These are phyloP conservation scores for Marasmius sp. DNA, from an alignment of 1,284 basidiomycete genomes.

Conservation along the genomic window DNA sequence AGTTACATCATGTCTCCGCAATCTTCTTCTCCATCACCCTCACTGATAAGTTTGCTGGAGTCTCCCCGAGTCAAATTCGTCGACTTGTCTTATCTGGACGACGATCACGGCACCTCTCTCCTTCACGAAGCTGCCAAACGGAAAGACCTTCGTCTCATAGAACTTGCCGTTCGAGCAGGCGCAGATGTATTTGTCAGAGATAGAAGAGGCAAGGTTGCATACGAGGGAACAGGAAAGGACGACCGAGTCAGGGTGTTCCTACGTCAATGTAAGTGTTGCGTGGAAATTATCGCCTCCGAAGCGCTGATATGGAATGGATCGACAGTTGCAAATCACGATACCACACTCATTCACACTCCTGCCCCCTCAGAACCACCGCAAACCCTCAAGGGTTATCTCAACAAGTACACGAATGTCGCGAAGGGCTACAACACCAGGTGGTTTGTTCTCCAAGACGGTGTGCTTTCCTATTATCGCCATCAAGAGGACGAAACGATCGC, in stretches of 20 bases:
- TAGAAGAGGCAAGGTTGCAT: conserved; percentile 72
- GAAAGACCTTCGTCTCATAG: conserved; percentile 81
- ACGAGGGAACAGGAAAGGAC: conserved; percentile 72
- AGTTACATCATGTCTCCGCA: conserved; percentile 69
- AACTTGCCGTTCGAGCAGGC: conserved; percentile 81
- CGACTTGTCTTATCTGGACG: conserved; percentile 74
- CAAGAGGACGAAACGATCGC: conserved; percentile 91
- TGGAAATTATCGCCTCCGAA: background rate
- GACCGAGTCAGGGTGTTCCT: conserved; percentile 85
- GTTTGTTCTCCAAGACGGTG: conserved; percentile 91
- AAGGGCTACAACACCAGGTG: conserved; percentile 91
- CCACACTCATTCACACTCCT: conserved; percentile 54
- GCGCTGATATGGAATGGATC: conserved; percentile 1
- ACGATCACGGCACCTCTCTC: conserved; percentile 75
- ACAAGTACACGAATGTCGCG: conserved; percentile 90
- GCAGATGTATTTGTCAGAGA: conserved; percentile 92
- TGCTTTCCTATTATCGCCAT: conserved; percentile 86
- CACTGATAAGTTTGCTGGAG: conserved; percentile 55
- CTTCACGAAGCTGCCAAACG: conserved; percentile 88
- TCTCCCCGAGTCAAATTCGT: conserved; percentile 62
- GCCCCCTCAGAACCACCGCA: conserved; percentile 54
- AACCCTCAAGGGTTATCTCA: conserved; percentile 77
- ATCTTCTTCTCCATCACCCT: conserved; percentile 43
- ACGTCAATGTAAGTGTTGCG: conserved; percentile 66
- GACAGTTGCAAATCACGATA: conserved; percentile 79